Base-by-base conservation (phyloP, 2,329 filamentous ascomycete genomes). In the Cladosporium sphaerospermum region DNA sequence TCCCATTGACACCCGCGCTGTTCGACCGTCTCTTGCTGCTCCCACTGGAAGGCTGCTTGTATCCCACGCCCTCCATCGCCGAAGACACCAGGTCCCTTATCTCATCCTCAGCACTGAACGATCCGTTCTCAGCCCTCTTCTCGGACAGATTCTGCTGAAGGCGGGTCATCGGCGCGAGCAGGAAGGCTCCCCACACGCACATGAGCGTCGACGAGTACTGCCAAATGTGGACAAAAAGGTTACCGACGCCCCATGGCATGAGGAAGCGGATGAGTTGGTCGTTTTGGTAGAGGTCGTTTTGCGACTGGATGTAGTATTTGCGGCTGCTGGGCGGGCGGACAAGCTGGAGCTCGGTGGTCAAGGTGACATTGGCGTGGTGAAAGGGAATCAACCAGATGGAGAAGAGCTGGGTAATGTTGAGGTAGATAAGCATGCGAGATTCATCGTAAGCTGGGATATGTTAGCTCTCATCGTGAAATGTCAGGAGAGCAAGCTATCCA, bases 221-320 rank as follows among this genome's bases (percentile, higher is more conserved):
- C 77, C 80, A 86, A 3, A 77, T 57, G 69, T 80, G 75, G 1
- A 89, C 68, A 1, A 85, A 32, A 0, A 54, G 45, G 14, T 56
- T 55, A 10, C 62, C 67, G 19, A 79, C 63, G 0, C 80, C 77
- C 9, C 75, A 79, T 9, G 85, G 82, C 13, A 79, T 62, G 14
- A 91, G 61, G 64, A 95, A 93, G 61, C 85, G 84, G 56, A 92
- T 73, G 57, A 84, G 85, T 60, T 95, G 85, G 45, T 83, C 84
- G 1, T 82, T 76, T 62, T 92, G 88, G 64, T 95, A 95, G 7
- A 91, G 71, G 65, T 96, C 89, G 59, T 95, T 84, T 66, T 96
- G 90, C 14, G 76, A 79, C 6, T 75, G 69, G 57, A 95, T 91
- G 65, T 84, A 87, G 71, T 90, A 93, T 54, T 77, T 78, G 18